Conservation (phyloP, 139 green algal genomes). For the Chlamydomonas applanata region DNA sequence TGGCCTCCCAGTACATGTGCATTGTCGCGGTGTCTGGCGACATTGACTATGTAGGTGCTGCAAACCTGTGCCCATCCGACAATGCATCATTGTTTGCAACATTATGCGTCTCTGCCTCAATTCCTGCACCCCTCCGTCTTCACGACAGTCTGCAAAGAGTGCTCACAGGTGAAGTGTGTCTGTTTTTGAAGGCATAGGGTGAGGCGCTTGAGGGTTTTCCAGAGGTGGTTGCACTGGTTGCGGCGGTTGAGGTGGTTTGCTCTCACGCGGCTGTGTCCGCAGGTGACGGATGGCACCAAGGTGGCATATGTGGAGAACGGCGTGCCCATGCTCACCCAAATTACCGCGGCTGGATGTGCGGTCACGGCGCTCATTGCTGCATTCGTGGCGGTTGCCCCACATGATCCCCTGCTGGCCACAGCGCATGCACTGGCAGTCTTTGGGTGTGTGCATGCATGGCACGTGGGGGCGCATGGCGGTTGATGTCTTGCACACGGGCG, state of each 20-base stretch:
- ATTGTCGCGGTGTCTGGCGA: slow-evolving; percentile 72
- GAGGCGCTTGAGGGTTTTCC: neutral
- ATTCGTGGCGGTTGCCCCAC: slow-evolving; percentile 53
- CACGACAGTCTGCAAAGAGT: neutral
- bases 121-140: too few relatives aligned
- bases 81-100: too few relatives aligned
- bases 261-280: too few relatives aligned
- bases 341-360: slow-evolving; percentile 78
- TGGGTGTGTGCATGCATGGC: slow-evolving; percentile 72
- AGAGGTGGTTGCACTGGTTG: too few relatives aligned
- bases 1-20: slow-evolving; percentile 51
- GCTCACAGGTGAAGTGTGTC: neutral
- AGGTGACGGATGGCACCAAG: slow-evolving; percentile 65
- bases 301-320: slow-evolving; percentile 61
- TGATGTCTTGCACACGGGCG: too few relatives aligned
- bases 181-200: neutral
- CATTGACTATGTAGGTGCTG: slow-evolving; percentile 56
- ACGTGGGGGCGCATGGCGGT: too few relatives aligned
- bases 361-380: slow-evolving; percentile 78
- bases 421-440: slow-evolving; percentile 69
- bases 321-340: slow-evolving; percentile 55
- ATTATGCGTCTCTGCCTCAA: too few relatives aligned
- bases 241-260: too few relatives aligned
- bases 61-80: too few relatives aligned
- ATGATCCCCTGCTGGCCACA: slow-evolving; percentile 55